Evolutionary conservation across 1,284 basidiomycete genomes (phyloP), one percentile per base, ranked within the genome.

Genomic region (Tranzscheliella williamsii): DNA sequence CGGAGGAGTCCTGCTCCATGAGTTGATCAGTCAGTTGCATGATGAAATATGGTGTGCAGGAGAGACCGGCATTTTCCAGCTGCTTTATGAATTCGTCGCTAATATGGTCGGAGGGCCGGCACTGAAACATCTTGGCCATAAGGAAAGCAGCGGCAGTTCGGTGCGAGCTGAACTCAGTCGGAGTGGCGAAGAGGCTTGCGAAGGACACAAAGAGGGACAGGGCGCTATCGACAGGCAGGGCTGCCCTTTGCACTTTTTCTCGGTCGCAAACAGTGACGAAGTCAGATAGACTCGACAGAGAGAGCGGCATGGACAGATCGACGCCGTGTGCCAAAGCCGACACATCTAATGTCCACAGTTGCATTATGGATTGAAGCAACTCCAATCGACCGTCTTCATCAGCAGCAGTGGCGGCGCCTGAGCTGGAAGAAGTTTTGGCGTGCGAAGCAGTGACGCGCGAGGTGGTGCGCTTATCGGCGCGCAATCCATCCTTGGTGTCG

Each of bases 341-440:
- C 13, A 70, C 32, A 27, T 73, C 67, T 9, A 57, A 44, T 18
- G 43, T 58, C 67, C 70, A 72, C 6, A 73, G 52, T 44, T 68
- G 60, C 24, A 72, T 12, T 38, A 68, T 73, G 17, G 64, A 67
- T 27, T 65, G 56, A 12, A 73, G 42, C 21, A 73, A 38, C 22
- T 73, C 65, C 15, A 50, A 24, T 9, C 65, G 53, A 17, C 57
- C 60, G 12, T 42, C 37, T 31, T 73, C 70, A 26, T 73, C 70
- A 13, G 48, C 31, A 15, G 50, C 54, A 4, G 56, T 56, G 12
- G 38, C 40, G 4, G 52, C 52, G 15, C 43, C 47, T 24, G 17
- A 23, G 8, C 8, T 8, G 8, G 26, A 27, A 6, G 35, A 21
- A 21, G 35, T 27, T 17, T 30, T 38, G 24, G 6, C 6, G 11